Conservation (phyloP, 768 basidiomycete species). For the Hortiboletus flavorubellus region DNA sequence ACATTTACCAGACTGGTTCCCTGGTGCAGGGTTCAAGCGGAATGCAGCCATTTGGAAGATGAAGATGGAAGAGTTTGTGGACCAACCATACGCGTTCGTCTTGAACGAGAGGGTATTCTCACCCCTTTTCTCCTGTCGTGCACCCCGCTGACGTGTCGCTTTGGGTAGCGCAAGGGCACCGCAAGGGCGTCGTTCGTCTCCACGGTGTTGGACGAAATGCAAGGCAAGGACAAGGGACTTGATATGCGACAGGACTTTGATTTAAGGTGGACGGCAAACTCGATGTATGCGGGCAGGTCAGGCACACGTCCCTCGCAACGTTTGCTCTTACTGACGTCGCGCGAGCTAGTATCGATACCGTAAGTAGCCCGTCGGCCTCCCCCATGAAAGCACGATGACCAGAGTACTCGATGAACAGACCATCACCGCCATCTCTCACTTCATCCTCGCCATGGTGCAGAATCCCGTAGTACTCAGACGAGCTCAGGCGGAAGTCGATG, state of each 20-base stretch:
- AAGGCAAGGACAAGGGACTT: not conserved
- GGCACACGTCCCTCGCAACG: not conserved
- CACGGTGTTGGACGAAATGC: conserved; percentile 46
- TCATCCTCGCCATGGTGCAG: conserved; percentile 64
- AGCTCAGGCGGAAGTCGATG: conserved; percentile 66
- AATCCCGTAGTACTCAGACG: conserved; percentile 54
- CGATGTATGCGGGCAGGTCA: conserved; percentile 58
- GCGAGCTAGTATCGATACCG: conserved; percentile 59
- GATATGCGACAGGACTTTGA: conserved; percentile 54
- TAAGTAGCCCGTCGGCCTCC: conserved; percentile 22
- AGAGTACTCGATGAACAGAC: conserved; percentile 36
- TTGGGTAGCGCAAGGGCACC: conserved; percentile 34
- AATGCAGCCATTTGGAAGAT: conserved; percentile 62
- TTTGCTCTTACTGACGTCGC: not conserved
- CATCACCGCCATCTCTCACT: conserved; percentile 48
- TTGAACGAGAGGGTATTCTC: conserved; percentile 50
- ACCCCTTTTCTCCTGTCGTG: not conserved
- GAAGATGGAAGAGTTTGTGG: conserved; percentile 61
- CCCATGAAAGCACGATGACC: not conserved
- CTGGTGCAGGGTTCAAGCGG: conserved; percentile 62
- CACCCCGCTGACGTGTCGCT: not conserved
- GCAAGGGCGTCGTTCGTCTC: conserved; percentile 41
- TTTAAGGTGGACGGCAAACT: conserved; percentile 80
- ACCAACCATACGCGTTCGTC: conserved; percentile 58
- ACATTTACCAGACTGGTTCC: conserved; percentile 61